Base-by-base conservation (phyloP, 1,139 yeast genomes). In the Taiozyma onychis region DNA sequence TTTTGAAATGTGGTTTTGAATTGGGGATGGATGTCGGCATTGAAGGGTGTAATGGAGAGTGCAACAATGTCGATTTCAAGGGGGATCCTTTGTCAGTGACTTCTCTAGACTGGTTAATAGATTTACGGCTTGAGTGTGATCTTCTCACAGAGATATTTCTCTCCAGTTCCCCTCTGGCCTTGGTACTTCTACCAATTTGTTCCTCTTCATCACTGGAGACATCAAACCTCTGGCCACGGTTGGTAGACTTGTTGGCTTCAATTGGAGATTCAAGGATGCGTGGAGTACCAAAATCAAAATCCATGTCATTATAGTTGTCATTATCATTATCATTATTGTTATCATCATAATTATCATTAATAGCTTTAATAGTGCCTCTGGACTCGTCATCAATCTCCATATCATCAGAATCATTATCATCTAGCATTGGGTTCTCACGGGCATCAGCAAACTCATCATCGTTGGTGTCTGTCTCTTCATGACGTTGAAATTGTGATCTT, bases 81-180 rank as follows among this genome's bases (percentile, higher is more conserved):
- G 60, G 57, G 1, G 63, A 56, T 7, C 53, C 52, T 11, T 48
- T 45, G 7, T 39, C 41, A 21, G 41, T 21, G 21, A 9, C 21
- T 28, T 26, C 27, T 4, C n/a, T 46, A 26, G 39, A 13, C 10
- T 39, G 39, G 10, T 39, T 45, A 3, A 14, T 30, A 13, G 46
- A 47, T 21, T 46, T 35, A 13, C 47, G 37, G 11, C 50, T 39
- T 35, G 39, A 35, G 16, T n/a, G 21, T 4, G 53, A 32, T 10
- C 57, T 52, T n/a, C 63, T 46, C 9, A 58, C 53, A 2, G 61
- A 57, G 9, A 52, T 54, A 41, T 60, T 59, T 44, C 57, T 48
- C 44, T 57, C 61, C 27, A 59, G 42, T 41, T 60, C 58, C 16
- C 48, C 48, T 24, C 32, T 44, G 2, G 53, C 43, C 48, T 47